phyloP scores from a whole-genome alignment of 345 rosid species.

The Dovyalis caffra region DNA sequence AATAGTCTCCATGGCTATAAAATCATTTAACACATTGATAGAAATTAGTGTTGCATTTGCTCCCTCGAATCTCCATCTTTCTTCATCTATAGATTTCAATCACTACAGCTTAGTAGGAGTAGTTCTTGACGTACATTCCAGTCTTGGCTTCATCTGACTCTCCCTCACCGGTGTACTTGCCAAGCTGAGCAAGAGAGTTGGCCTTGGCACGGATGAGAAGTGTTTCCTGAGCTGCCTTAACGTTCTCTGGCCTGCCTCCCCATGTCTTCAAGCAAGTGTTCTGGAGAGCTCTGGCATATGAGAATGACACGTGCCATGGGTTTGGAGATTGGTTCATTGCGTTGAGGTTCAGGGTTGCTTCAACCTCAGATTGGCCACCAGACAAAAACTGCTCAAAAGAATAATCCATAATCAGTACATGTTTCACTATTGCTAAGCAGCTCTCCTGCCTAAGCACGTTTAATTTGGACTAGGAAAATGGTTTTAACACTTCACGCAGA shows the following conservation, averaged over 20 bases:
- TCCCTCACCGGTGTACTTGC: constrained; percentile 84
- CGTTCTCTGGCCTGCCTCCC: constrained; percentile 89
- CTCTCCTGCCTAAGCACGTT: neutral
- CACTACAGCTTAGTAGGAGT: constrained; percentile 47
- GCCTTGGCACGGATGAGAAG: constrained; percentile 76
- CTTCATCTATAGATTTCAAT: constrained; percentile 9
- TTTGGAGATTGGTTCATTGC: constrained; percentile 90
- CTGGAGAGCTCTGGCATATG: constrained; percentile 94
- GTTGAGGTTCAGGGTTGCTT: constrained; percentile 92
- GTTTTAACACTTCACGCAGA: too few relatives aligned
- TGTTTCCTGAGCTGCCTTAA: constrained; percentile 70
- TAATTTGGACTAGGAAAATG: neutral
- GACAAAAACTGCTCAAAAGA: constrained; percentile 77
- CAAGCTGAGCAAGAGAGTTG: constrained; percentile 94
- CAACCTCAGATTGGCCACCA: constrained; percentile 98
- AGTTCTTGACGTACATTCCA: constrained; percentile 91
- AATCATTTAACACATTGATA: constrained; percentile 30
- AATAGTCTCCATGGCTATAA: constrained; percentile 42
- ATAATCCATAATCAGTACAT: neutral
- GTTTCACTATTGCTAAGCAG: neutral
- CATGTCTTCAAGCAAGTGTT: constrained; percentile 93
- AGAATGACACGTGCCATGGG: constrained; percentile 98
- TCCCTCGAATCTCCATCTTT: constrained; percentile 26
- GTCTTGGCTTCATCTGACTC: constrained; percentile 94
- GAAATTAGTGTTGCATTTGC: constrained; percentile 9